Evolutionary conservation across 202 grass and related monocot genomes (phyloP).

Genomic region (Brachypodium distachyon): DNA sequence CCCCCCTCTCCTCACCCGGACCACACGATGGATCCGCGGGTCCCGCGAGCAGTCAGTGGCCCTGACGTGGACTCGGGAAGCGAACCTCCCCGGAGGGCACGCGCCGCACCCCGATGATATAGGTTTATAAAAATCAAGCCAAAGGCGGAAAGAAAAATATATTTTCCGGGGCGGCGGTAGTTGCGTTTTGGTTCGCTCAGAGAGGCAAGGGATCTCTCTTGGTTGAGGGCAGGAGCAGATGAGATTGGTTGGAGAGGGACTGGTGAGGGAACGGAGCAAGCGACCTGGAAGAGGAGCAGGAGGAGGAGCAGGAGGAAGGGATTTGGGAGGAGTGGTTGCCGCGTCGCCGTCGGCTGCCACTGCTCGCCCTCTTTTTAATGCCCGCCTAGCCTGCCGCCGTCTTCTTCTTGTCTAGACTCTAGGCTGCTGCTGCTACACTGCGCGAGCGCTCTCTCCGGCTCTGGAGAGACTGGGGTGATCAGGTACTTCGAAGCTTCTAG

Average conservation of each 20-base stretch:
- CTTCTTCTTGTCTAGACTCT: background rate
- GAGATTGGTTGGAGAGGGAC: slow-evolving; percentile 7
- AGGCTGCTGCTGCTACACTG: background rate
- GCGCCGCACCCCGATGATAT: background rate
- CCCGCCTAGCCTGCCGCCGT: background rate
- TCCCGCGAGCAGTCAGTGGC: too few relatives aligned
- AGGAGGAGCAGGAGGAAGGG: background rate
- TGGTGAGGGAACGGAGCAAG: background rate
- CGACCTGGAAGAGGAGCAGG: background rate
- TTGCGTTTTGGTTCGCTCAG: background rate
- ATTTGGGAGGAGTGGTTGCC: slow-evolving; percentile 12
- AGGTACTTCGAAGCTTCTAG: background rate
- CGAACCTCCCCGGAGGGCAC: background rate
- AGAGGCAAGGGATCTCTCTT: slow-evolving; percentile 18
- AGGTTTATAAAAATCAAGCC: background rate
- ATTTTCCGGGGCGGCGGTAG: background rate
- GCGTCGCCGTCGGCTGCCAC: slow-evolving; percentile 13
- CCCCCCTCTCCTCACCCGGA: background rate
- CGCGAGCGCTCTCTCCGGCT: background rate
- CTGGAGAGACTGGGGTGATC: background rate
- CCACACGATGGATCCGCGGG: too few relatives aligned
- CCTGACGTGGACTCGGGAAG: background rate
- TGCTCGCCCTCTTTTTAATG: slow-evolving; percentile 8
- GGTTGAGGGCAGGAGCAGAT: background rate
- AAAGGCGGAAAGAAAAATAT: background rate